Base-by-base conservation (phyloP, 305 asterid species). In the Striga hermonthica region DNA sequence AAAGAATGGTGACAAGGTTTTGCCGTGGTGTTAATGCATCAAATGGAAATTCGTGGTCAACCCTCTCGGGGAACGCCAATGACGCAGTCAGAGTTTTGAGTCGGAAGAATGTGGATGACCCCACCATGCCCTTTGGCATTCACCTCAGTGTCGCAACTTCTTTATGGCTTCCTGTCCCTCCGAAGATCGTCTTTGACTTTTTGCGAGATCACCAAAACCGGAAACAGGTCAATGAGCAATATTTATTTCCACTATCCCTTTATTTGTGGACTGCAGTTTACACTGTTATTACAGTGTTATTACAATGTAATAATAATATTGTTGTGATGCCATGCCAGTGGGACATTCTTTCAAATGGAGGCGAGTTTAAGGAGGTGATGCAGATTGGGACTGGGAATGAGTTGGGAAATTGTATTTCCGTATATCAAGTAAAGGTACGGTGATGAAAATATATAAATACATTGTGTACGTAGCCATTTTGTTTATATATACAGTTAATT, bases 121-220 rank as follows among this genome's bases (percentile, higher is more conserved):
- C 71, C 7, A 79, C 62, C 54, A 54, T 41, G 38, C 86, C 83
- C 10, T 60, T 72, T 7, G 83, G 87, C 4, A 62, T 80, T n/a
- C 74, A 78, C 4, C 72, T 84, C 6, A 66, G 66, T 64, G 68
- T 74, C 6, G 80, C 86, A 0, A 82, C 84, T 44, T 84, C 91
- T 6, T 75, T 80, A 7, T 84, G 88, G 88, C 78, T 85, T 7
- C 84, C 91, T 0, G 43, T 72, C 37, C 65, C 82, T 28, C 88
- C 88, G 0, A 79, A 60, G 39, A 71, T 65, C 39, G 82, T 82
- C 4, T 82, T 82, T 38, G 68, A 82, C 60, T 84, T 66, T 57
- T 62, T 85, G 22, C 67, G 76, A 0, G 80, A 79, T 37, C 69
- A 64, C 4, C 66, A 55, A 41, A 62, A 64, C 1, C 71, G 88